Base-by-base conservation (phyloP, 768 basidiomycete species). In the Rhodotorula toruloides region DNA sequence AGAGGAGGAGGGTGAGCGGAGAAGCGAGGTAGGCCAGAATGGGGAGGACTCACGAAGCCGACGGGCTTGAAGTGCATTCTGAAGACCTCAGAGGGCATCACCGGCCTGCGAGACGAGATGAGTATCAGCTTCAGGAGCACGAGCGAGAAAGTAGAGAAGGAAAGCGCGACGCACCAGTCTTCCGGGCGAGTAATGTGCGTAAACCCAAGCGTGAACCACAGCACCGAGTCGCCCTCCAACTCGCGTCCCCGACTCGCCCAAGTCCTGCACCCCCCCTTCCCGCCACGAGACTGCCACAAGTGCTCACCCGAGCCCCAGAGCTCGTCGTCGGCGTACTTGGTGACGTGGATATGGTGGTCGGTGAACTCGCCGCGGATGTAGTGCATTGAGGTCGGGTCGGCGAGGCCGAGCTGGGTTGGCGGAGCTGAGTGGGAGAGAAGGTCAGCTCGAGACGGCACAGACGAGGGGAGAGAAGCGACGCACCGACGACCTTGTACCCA, bases 381-480 rank as follows among this genome's bases (percentile, higher is more conserved):
- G 37, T 63, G 58, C 47, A 65, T 52, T 17, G 70, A 65, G 12
- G 44, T 12, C 12, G 44, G 44, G 36, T 74, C 62, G 27, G 72
- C 68, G 40, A 77, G 65, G 19, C 68, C 56, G 34, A 77, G 66
- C 59, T 75, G 76, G 4, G 73, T 73, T 0, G 76, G 74, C 9
- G 55, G 48, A 1, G 74, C 72, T 34, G 72, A 69, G 36, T 27
- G 6, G 4, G 3, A 13, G 25, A 17, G 8, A 42, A 11, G 17
- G 40, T 56, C 42, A 43, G 39, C 27, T 12, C 11, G 44, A 11
- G 21, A 12, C 2, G 4, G 14, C 21, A 42, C 3, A 29, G 2
- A 31, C 17, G 21, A 43, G 40, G 40, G 29, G 19, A 29, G 6
- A 29, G 29, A 22, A 13, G 44, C 9, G 25, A 46, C 44, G 21